Conservation (phyloP, 2,329 filamentous ascomycete genomes). For the Rutstroemia sydowiana region DNA sequence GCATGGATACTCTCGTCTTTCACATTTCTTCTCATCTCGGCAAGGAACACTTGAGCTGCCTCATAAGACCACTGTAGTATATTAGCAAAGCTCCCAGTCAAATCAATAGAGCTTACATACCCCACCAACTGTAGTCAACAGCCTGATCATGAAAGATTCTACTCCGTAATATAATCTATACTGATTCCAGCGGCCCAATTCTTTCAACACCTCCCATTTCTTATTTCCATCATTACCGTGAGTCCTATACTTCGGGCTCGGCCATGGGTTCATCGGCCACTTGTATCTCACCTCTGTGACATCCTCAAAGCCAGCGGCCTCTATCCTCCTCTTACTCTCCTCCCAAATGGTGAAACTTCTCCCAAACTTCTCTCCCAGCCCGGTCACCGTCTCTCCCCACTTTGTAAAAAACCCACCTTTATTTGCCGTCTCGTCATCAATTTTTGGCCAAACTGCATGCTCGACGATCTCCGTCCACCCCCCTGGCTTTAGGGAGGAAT, state of each 20-base stretch:
- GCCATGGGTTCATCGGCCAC: conserved; percentile 24
- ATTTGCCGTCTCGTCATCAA: conserved; percentile 32
- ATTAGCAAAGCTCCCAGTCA: neutral
- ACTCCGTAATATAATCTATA: conserved; percentile 16
- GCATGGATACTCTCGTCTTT: neutral
- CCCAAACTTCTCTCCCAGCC: conserved; percentile 33
- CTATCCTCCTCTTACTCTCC: conserved; percentile 37
- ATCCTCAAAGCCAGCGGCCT: conserved; percentile 24
- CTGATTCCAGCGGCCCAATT: conserved; percentile 20
- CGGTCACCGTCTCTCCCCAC: conserved; percentile 31
- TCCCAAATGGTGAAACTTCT: conserved; percentile 33
- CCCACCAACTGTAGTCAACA: neutral
- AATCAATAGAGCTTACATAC: neutral
- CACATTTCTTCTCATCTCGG: neutral
- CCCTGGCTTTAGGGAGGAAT: conserved; percentile 33
- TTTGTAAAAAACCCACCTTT: conserved; percentile 15
- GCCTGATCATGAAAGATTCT: conserved; percentile 17
- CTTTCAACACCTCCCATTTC: conserved; percentile 13
- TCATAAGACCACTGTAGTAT: neutral
- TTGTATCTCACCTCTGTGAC: conserved; percentile 22
- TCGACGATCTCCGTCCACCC: conserved; percentile 41
- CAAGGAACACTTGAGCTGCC: neutral
- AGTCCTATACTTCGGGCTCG: conserved; percentile 12
- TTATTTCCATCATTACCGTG: conserved; percentile 14
- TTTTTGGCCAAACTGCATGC: conserved; percentile 32